Percentiles rank a stretch among this genome's conserved stretches.
These are phyloP conservation scores for Phalaenopsis aphrodite DNA, from an alignment of 106 monocot species.

Conservation along the genomic window DNA sequence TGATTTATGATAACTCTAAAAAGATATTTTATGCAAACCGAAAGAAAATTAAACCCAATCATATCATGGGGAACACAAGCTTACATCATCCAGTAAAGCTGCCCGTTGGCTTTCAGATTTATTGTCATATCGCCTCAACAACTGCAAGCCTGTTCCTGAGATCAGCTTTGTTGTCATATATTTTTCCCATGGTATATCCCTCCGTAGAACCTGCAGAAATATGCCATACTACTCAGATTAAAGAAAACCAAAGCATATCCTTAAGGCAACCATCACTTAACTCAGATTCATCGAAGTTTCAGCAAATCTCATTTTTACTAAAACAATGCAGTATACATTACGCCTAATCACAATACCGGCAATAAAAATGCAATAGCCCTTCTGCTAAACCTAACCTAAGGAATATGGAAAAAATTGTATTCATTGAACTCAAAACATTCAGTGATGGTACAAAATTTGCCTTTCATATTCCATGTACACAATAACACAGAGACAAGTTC, in stretches of 20 bases:
- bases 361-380: background rate
- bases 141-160: slow-evolving; percentile 68
- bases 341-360: background rate
- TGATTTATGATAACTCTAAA: background rate
- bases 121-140: slow-evolving; percentile 76
- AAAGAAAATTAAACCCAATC: background rate
- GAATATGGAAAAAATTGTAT: background rate
- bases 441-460: background rate
- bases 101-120: slow-evolving; percentile 71
- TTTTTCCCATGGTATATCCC: slow-evolving; percentile 96
- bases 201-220: slow-evolving; percentile 60
- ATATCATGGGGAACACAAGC: background rate
- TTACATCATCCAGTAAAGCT: slow-evolving; percentile 84
- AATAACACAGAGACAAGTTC: background rate
- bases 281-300: background rate
- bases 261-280: background rate
- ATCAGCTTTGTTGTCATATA: slow-evolving; percentile 91
- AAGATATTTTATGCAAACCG: background rate
- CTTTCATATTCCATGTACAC: background rate
- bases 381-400: background rate
- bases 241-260: background rate
- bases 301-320: background rate
- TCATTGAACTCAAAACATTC: background rate
- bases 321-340: background rate
- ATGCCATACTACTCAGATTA: background rate